Evolutionary conservation across 441 rosid species (phyloP).

Genomic region (Rhodomyrtus psidioides): DNA sequence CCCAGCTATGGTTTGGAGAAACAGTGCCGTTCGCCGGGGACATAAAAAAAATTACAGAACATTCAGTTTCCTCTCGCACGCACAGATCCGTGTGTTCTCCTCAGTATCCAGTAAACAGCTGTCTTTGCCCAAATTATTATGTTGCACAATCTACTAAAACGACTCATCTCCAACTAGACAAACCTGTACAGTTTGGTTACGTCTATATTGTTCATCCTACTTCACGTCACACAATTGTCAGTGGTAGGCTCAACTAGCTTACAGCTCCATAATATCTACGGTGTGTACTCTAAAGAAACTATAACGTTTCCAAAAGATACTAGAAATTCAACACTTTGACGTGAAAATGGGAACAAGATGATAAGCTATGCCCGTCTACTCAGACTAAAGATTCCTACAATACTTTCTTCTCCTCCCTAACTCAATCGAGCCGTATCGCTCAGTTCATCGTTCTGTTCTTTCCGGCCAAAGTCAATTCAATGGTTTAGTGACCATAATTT

Average conservation of each 20-base stretch:
- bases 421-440: background rate
- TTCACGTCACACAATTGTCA: background rate
- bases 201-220: background rate
- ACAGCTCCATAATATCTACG: background rate
- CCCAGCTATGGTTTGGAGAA: background rate
- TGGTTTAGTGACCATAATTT: background rate
- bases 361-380: background rate
- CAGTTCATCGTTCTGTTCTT: background rate
- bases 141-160: background rate
- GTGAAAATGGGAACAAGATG: background rate
- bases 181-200: background rate
- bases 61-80: background rate
- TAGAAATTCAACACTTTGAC: background rate
- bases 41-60: background rate
- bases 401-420: background rate
- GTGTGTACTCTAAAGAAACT: background rate
- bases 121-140: background rate
- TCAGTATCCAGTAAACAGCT: background rate
- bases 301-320: background rate
- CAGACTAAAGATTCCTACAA: background rate
- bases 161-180: background rate
- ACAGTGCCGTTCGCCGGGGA: background rate
- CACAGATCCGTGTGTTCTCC: background rate
- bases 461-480: background rate
- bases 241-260: background rate